Evolutionary conservation across 345 rosid genomes (phyloP).

Genomic region (Odontarrhena argentea): DNA sequence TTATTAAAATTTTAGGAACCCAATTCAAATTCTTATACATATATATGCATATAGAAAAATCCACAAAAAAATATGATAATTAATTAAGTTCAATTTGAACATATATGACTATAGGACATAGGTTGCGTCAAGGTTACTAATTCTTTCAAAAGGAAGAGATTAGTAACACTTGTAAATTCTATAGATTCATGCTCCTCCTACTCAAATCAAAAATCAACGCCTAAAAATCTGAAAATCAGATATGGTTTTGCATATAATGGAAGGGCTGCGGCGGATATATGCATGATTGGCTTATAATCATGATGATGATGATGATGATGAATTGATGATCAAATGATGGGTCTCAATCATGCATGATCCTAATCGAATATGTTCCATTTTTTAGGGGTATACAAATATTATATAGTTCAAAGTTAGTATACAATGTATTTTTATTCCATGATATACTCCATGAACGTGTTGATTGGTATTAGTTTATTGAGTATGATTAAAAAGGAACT

Average conservation of each 20-base stretch:
- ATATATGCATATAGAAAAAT: too few species aligned
- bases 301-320: constrained; percentile 29
- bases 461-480: constrained; percentile 35
- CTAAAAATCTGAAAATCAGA: constrained; percentile 23
- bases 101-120: background rate
- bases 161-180: constrained; percentile 4
- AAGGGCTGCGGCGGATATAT: constrained; percentile 39
- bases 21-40: too few species aligned
- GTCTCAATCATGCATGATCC: constrained; percentile 42
- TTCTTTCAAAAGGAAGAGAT: background rate
- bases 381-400: constrained; percentile 13
- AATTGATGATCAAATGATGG: constrained; percentile 39
- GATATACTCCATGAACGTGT: constrained; percentile 40
- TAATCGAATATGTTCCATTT: constrained; percentile 45
- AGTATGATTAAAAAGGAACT: constrained; percentile 32
- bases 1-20: too few species aligned
- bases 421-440: constrained; percentile 33
- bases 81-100: too few species aligned
- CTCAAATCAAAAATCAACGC: constrained; percentile 26
- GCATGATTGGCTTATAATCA: constrained; percentile 39
- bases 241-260: constrained; percentile 33
- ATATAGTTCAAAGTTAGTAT: constrained; percentile 26
- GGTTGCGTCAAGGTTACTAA: background rate
- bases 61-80: too few species aligned
- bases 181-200: constrained; percentile 21